A percentile compares a stretch with the other conserved stretches of the same genome.
These are phyloP conservation scores for Aureobasidium sp. DNA, from an alignment of 2,329 filamentous ascomycete genomes.

Conservation along the genomic window DNA sequence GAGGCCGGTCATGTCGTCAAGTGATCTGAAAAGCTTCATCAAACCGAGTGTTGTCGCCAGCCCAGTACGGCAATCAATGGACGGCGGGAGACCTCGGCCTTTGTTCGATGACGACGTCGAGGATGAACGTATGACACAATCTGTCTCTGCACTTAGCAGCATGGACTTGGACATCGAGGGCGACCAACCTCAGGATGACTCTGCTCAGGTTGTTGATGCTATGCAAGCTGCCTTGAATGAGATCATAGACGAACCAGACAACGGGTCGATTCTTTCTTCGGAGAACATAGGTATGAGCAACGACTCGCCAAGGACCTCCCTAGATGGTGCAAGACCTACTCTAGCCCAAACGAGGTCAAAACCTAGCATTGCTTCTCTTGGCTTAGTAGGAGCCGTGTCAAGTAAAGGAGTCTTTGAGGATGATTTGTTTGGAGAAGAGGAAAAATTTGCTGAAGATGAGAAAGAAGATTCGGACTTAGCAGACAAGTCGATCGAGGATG, in stretches of 20 bases:
- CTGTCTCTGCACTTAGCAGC: constrained; percentile 71
- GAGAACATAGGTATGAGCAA: constrained; percentile 41
- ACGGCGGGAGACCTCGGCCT: constrained; percentile 48
- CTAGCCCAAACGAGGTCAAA: constrained; percentile 48
- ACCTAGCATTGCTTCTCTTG: constrained; percentile 83
- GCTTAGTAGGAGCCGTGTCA: constrained; percentile 77
- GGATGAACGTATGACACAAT: constrained; percentile 64
- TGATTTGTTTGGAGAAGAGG: constrained; percentile 84
- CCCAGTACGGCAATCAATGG: constrained; percentile 57
- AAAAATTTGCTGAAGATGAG: constrained; percentile 77
- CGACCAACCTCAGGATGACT: constrained; percentile 44
- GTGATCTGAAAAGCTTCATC: constrained; percentile 40
- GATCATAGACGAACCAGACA: constrained; percentile 68
- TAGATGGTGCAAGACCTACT: constrained; percentile 42
- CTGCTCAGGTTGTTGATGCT: constrained; percentile 66
- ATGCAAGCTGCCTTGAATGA: constrained; percentile 88
- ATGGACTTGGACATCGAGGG: constrained; percentile 62
- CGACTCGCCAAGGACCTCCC: constrained; percentile 26
- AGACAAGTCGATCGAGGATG: constrained; percentile 59
- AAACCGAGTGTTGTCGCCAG: constrained; percentile 31
- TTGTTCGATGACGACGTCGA: constrained; percentile 78
- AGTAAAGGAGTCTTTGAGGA: constrained; percentile 88
- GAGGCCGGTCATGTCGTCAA: constrained; percentile 51
- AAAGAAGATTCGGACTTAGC: constrained; percentile 56
- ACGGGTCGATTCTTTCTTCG: constrained; percentile 56